Evolutionary conservation across 1,284 basidiomycete species (phyloP).

Genomic region (Leccinum angustisporum): DNA sequence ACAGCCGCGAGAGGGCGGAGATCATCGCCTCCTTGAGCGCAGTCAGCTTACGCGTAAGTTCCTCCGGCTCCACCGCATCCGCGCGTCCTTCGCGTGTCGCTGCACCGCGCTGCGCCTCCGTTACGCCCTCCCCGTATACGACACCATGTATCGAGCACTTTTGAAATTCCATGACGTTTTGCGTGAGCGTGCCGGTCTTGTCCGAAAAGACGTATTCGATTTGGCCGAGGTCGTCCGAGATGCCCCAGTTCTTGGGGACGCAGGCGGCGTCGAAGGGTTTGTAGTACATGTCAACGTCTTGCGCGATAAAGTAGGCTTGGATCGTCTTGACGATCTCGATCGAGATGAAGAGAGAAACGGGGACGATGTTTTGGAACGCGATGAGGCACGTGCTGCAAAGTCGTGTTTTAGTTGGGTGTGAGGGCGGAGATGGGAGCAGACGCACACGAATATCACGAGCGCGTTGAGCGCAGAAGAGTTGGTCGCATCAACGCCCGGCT

Average conservation of each 20-base stretch:
- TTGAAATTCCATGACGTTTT: conserved; percentile 99
- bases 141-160: conserved; percentile 89
- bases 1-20: conserved; percentile 66
- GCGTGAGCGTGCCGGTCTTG: conserved; percentile 95
- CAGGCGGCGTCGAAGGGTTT: conserved; percentile 84
- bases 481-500: conserved; percentile 63
- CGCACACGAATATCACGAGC: conserved; percentile 88
- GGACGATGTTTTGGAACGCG: conserved; percentile 97
- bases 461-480: conserved; percentile 70
- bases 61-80: conserved; percentile 64
- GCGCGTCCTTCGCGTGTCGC: conserved; percentile 79
- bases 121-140: conserved; percentile 89
- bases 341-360: conserved; percentile 95
- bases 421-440: conserved; percentile 12
- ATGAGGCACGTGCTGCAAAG: conserved; percentile 75
- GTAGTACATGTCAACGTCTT: conserved; percentile 98
- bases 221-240: conserved; percentile 96
- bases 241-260: conserved; percentile 97
- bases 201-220: conserved; percentile 98
- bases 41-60: conserved; percentile 66
- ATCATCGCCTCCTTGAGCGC: conserved; percentile 81
- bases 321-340: conserved; percentile 98
- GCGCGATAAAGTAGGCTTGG: conserved; percentile 96
- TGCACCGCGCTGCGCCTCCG: conserved; percentile 92
- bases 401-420: background rate